Percentiles rank a stretch among this genome's conserved stretches.
These are phyloP conservation scores for Galeopsis tetrahit DNA, from an alignment of 257 asterid species.

Conservation along the genomic window DNA sequence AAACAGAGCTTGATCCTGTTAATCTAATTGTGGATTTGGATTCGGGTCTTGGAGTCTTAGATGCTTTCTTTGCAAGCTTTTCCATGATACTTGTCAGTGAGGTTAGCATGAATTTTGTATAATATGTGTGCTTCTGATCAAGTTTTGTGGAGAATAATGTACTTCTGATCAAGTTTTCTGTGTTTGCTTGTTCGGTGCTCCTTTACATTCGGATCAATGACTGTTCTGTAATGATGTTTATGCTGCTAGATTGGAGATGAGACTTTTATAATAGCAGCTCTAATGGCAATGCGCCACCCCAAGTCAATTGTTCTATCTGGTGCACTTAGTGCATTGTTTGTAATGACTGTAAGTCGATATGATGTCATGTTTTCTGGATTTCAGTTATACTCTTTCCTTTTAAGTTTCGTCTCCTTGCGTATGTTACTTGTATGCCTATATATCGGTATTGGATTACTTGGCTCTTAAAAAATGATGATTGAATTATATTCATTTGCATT, in stretches of 20 bases:
- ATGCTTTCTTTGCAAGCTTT: constrained; percentile 89
- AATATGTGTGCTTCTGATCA: constrained; percentile 6
- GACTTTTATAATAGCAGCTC: constrained; percentile 96
- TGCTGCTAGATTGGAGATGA: constrained; percentile 86
- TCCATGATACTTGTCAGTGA: constrained; percentile 95
- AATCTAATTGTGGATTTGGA: constrained; percentile 58
- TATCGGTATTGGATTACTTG: not conserved
- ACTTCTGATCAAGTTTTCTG: constrained; percentile 23
- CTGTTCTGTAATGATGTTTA: constrained; percentile 32
- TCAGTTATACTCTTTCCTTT: not conserved
- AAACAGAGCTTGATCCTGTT: constrained; percentile 48
- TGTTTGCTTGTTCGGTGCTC: constrained; percentile 25
- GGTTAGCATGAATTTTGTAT: constrained; percentile 50
- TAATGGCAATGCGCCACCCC: constrained; percentile 99
- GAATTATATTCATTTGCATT: not conserved
- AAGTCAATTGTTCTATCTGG: constrained; percentile 92
- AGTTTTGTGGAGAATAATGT: not conserved
- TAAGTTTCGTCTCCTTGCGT: not conserved
- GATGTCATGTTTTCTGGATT: constrained; percentile 12
- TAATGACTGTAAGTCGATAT: constrained; percentile 84
- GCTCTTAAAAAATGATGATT: constrained; percentile 17
- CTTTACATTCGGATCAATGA: constrained; percentile 19
- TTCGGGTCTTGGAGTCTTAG: constrained; percentile 84
- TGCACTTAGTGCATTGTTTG: constrained; percentile 94
- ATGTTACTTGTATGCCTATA: not conserved